phyloP scores from a whole-genome alignment of 75 land plant species.

The Ceratopteris richardii region DNA sequence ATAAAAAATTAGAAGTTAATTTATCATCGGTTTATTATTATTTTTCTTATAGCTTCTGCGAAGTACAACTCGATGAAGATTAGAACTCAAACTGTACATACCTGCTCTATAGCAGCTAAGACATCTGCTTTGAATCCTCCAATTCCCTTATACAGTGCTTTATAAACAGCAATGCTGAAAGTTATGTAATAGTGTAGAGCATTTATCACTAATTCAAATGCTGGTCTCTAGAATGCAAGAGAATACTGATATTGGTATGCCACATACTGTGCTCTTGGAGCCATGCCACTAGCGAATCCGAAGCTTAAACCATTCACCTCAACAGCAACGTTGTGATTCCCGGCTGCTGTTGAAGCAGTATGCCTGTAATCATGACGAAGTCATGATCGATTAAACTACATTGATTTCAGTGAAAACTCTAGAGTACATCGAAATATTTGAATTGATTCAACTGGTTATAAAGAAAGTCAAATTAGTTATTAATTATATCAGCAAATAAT shows the following conservation, averaged over 20 bases:
- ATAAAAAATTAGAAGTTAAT: too few species aligned
- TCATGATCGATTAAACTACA: not conserved
- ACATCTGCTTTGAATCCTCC: constrained; percentile 45
- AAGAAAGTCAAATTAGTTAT: too few species aligned
- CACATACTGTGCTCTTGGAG: constrained; percentile 22
- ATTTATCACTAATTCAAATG: not conserved
- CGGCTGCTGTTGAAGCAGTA: constrained; percentile 16
- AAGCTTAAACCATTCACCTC: constrained; percentile 12
- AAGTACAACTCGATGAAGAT: not conserved
- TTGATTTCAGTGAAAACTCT: not conserved
- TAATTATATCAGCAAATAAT: too few species aligned
- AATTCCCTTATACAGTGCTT: constrained; percentile 16
- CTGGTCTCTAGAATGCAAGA: not conserved
- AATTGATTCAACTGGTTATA: not conserved
- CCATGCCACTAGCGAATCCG: constrained; percentile 28
- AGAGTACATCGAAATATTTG: constrained; percentile 3
- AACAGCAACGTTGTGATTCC: constrained; percentile 18
- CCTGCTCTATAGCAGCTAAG: constrained; percentile 95
- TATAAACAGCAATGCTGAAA: constrained; percentile 26
- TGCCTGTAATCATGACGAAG: constrained; percentile 13
- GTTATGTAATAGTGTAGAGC: not conserved
- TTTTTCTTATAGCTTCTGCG: too few species aligned
- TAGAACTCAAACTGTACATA: constrained; percentile 4
- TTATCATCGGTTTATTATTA: too few species aligned
- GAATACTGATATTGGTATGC: not conserved